These are phyloP conservation scores for Malus hybrid DNA, from an alignment of 331 rosid genomes.

Conservation along the genomic window DNA sequence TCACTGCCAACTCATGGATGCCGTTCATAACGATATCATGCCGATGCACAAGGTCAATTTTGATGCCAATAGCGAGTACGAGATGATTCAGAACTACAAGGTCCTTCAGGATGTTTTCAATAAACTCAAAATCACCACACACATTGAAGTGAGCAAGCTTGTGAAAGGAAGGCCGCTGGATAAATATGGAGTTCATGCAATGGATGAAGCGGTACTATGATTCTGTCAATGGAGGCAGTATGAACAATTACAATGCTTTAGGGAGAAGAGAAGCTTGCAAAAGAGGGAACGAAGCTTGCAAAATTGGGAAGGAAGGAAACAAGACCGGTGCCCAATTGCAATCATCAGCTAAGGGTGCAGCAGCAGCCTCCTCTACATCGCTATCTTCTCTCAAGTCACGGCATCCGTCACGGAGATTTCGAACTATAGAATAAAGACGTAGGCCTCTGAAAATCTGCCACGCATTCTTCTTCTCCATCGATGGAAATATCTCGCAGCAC, in stretches of 20 bases:
- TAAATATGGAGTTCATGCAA: slow-evolving; percentile 87
- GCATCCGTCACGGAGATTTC: no score
- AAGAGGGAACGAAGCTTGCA: slow-evolving; percentile 83
- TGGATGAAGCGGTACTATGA: slow-evolving; percentile 98
- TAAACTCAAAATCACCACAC: slow-evolving; percentile 89
- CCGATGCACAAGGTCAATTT: slow-evolving; percentile 97
- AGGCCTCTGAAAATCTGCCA: no score
- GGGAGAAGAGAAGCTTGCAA: slow-evolving; percentile 75
- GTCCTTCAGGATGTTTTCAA: slow-evolving; percentile 89
- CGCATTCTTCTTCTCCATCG: no score
- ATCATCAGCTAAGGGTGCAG: slow-evolving; percentile 42
- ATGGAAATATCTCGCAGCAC: no score
- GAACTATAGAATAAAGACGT: no score
- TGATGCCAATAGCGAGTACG: slow-evolving; percentile 87
- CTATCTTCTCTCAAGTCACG: no score
- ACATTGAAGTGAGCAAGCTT: slow-evolving; percentile 85
- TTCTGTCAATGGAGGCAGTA: slow-evolving; percentile 49
- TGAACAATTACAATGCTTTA: slow-evolving; percentile 53
- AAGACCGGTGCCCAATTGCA: slow-evolving; percentile 66
- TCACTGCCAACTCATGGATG: slow-evolving; percentile 90
- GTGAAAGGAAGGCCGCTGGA: slow-evolving; percentile 92
- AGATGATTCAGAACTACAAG: slow-evolving; percentile 97
- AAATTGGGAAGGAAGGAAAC: slow-evolving; percentile 69
- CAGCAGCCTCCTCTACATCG: background rate
- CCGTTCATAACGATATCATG: slow-evolving; percentile 79